phyloP scores from a whole-genome alignment of 768 basidiomycete species.

The Hysterangium stoloniferum region DNA sequence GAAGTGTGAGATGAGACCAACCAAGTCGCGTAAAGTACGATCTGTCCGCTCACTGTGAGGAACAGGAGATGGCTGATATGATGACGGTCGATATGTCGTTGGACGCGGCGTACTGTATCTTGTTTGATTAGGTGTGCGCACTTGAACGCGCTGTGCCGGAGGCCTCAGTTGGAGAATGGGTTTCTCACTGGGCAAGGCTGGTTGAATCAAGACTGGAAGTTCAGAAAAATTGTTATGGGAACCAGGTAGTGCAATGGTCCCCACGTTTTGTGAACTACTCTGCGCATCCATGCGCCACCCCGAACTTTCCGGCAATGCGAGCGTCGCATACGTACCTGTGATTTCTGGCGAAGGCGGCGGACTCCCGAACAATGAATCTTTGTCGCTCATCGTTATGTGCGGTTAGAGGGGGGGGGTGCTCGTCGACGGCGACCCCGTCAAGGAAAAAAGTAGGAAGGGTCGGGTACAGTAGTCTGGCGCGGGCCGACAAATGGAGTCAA shows the following conservation, averaged over 20 bases:
- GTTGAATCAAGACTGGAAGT: constrained; percentile 63
- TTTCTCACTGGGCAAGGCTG: constrained; percentile 45
- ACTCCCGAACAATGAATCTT: constrained; percentile 73
- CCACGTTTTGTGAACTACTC: constrained; percentile 69
- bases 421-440: neutral
- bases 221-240: constrained; percentile 77
- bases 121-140: neutral
- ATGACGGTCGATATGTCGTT: neutral
- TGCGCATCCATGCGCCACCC: constrained; percentile 21
- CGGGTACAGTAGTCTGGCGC: no score
- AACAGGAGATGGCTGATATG: neutral
- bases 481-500: neutral
- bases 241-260: constrained; percentile 98
- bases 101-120: neutral
- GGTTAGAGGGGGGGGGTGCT: neutral
- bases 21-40: constrained; percentile 7
- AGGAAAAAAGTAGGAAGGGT: neutral
- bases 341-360: constrained; percentile 61
- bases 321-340: constrained; percentile 69
- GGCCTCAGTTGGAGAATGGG: constrained; percentile 4
- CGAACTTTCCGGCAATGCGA: constrained; percentile 48
- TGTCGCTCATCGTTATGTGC: constrained; percentile 12
- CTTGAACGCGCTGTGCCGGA: neutral
- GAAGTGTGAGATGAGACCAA: constrained; percentile 11
- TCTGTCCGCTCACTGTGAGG: neutral